Conservation (phyloP, 2,329 filamentous ascomycete species). For the Parastagonospora nodorum region DNA sequence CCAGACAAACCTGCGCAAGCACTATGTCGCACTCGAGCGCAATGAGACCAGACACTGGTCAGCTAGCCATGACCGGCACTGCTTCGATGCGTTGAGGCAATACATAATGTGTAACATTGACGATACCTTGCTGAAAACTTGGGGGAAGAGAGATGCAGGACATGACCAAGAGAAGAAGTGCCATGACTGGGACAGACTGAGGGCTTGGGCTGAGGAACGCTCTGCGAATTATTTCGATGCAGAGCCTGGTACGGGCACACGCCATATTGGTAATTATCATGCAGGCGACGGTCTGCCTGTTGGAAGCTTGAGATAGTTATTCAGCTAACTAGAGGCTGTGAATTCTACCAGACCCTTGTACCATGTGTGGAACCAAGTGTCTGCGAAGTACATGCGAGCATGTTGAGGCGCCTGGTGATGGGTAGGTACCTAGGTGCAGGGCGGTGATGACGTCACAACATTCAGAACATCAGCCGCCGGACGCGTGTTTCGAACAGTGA, state of each 20-base stretch:
- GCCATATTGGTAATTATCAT: not conserved
- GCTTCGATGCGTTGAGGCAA: not conserved
- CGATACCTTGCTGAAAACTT: not conserved
- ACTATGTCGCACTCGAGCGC: not conserved
- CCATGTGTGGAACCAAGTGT: too few relatives aligned
- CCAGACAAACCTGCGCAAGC: not conserved
- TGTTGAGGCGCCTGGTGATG: too few relatives aligned
- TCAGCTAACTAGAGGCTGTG: not conserved
- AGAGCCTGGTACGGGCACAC: not conserved
- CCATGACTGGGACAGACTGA: not conserved
- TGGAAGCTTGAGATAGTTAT: not conserved
- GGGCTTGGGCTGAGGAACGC: not conserved
- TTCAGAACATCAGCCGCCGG: too few relatives aligned
- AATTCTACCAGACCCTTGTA: too few relatives aligned
- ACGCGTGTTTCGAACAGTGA: too few relatives aligned
- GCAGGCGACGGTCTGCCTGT: not conserved
- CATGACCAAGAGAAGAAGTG: not conserved
- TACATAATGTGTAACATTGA: not conserved
- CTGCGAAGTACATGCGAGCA: too few relatives aligned
- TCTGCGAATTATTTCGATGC: not conserved
- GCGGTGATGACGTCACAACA: too few relatives aligned
- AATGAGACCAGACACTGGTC: not conserved
- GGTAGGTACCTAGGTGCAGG: too few relatives aligned
- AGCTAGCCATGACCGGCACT: not conserved
- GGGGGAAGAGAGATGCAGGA: not conserved